These are phyloP conservation scores for Curvularia hawaiiensis DNA, from an alignment of 2,329 filamentous ascomycete species.

Conservation along the genomic window DNA sequence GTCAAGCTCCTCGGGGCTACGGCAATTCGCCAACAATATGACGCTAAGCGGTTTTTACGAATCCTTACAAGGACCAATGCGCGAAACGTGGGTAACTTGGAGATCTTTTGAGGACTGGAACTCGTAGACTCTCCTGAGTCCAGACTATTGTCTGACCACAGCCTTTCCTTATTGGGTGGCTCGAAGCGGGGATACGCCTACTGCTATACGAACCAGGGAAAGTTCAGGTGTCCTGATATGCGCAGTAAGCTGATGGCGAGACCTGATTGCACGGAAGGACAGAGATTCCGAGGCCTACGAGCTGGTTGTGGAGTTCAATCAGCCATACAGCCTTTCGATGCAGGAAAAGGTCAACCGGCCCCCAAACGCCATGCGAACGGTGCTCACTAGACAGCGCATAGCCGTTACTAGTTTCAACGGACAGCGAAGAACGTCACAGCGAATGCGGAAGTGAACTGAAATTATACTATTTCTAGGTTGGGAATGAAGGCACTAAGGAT, in stretches of 20 bases:
- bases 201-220: not conserved
- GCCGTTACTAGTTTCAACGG: not conserved
- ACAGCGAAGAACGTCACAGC: not conserved
- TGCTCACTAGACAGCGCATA: not conserved
- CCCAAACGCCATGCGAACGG: not conserved
- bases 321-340: not conserved
- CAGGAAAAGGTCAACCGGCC: not conserved
- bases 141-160: not conserved
- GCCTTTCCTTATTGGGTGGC: not conserved
- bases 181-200: not conserved
- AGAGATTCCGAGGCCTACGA: not conserved
- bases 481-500: not conserved
- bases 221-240: not conserved
- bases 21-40: not conserved
- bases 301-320: not conserved
- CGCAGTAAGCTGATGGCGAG: conserved; percentile 1
- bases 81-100: not conserved
- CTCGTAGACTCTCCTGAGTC: not conserved
- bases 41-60: not conserved
- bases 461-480: not conserved
- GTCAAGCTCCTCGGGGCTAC: not conserved
- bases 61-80: not conserved
- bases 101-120: not conserved
- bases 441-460: not conserved
- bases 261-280: not conserved